Evolutionary conservation across 2,329 filamentous ascomycete species (phyloP), one percentile per base, ranked within the genome.

Genomic region (Fusarium sp.): DNA sequence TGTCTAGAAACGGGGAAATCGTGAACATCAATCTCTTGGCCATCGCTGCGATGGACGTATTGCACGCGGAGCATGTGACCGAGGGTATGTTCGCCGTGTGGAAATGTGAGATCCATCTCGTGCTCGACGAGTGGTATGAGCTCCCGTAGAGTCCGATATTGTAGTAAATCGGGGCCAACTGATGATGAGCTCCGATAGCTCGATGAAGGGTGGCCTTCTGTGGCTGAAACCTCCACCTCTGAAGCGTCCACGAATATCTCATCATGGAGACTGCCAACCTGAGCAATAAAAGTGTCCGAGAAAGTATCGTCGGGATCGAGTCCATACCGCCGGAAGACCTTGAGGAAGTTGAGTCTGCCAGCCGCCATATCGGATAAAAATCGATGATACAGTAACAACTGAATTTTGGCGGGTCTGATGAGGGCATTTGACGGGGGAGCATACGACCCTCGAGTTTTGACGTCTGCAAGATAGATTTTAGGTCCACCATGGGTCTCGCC

Each of bases 361-460:
- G 90, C 88, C 1, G 93, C 93, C 77, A 98, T 90, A 4, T 91
- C 88, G 11, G 91, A 90, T n/a, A 99, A 86, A 62, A 98, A 91
- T 29, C 92, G 91, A 74, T 96, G 95, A 80, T 98, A 99, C 0
- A 98, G 85, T 82, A 97, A 95, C 1, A 98, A 86, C 80, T 99
- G 96, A 69, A 98, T 92, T 76, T 92, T 90, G 1, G 95, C 94
- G 0, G 94, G 94, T 13, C 93, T 89, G 34, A 96, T 89, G 52
- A 94, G 87, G 0, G 91, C 89, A 1, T 90, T 85, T 24, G 90
- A 89, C 1, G 89, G 87, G 2, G 95, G 94, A 3, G 94, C 79
- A 4, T 87, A 88, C 5, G 88, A 90, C 1, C 87, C 88, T 20
- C 95, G 89, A 0, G 96, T 98, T 82, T 99, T 99, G 73, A 98